Evolutionary conservation across 2,329 filamentous ascomycete genomes (phyloP), one percentile per base, ranked within the genome.

Genomic region (Neonectria ditissima): DNA sequence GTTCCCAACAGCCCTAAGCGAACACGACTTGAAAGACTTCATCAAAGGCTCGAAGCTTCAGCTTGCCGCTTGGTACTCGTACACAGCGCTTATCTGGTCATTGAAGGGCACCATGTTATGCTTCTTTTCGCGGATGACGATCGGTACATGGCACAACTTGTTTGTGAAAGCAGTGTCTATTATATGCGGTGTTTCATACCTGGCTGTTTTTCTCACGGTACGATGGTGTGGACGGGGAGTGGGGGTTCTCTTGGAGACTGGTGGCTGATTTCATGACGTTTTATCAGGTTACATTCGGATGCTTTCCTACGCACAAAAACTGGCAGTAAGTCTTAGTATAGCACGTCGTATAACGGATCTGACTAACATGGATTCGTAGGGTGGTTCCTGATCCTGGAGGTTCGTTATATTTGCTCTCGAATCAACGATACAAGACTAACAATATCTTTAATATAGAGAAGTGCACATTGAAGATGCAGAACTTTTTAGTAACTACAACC

Each of bases 41-140:
- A 62, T 58, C 0, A 58, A 69, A n/a, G 80, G 80, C 1, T 80
- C 77, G 0, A 79, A 79, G 20, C 68, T 79, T 6, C 69, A 82
- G 51, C 68, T 81, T 11, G 60, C 75, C 0, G 80, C 79, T 0
- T 81, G 80, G 80, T 82, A 80, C 28, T 72, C 73, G 7, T 81
- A 81, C 43, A 77, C 78, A 0, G 72, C 74, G 0, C 73, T 80
- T 0, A 73, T 80, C 8, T 81, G 78, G 78, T 75, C 63, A 4
- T 65, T 77, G 3, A 77, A 77, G 39, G 74, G 72, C 5, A 75
- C 69, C 0, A 65, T 77, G 67, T 32, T 77, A 4, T 74, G 67
- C 5, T 77, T 77, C 61, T 76, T 75, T 10, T 70, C 67, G 4
- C 67, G 70, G 4, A 71, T 76, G 63, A 75, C 75, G 0, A 75